Percentiles rank a stretch among this genome's conserved stretches.
Conservation (phyloP, 2,329 filamentous ascomycete genomes). For the Penicillium sp. region DNA sequence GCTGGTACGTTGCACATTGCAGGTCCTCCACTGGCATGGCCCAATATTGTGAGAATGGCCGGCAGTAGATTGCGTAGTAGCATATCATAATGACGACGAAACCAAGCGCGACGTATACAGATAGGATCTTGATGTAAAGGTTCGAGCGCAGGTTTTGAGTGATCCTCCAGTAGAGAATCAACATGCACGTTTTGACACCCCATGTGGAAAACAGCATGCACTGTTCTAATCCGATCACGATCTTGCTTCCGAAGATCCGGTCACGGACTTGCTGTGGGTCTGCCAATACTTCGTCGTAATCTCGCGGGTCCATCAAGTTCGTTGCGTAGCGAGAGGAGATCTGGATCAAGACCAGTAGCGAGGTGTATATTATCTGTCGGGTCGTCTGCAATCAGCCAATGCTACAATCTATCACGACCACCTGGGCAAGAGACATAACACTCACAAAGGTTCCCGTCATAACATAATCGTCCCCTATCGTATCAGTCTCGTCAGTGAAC, state of each 20-base stretch:
- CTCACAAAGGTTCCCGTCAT: conserved; percentile 39
- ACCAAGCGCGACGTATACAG: conserved; percentile 41
- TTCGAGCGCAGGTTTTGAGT: conserved; percentile 38
- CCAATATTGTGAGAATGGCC: conserved; percentile 49
- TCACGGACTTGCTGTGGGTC: conserved; percentile 39
- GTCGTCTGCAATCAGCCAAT: not conserved
- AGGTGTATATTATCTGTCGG: conserved; percentile 33
- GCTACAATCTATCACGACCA: not conserved
- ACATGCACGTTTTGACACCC: conserved; percentile 50
- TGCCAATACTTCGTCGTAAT: conserved; percentile 29
- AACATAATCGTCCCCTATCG: conserved; percentile 35
- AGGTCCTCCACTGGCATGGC: conserved; percentile 42
- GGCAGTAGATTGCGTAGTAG: conserved; percentile 49
- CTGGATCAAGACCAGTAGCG: conserved; percentile 35
- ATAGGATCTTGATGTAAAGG: conserved; percentile 38
- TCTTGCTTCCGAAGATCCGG: conserved; percentile 47
- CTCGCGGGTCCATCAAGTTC: conserved; percentile 38
- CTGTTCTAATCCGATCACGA: conserved; percentile 49
- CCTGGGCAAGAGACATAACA: not conserved
- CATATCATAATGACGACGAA: conserved; percentile 49
- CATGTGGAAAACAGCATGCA: conserved; percentile 49
- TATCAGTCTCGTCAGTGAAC: not conserved
- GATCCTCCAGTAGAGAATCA: conserved; percentile 48
- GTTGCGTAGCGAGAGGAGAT: conserved; percentile 36
- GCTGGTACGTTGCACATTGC: conserved; percentile 41